Conservation (phyloP, 2,329 filamentous ascomycete species). For the Exophiala sideris region DNA sequence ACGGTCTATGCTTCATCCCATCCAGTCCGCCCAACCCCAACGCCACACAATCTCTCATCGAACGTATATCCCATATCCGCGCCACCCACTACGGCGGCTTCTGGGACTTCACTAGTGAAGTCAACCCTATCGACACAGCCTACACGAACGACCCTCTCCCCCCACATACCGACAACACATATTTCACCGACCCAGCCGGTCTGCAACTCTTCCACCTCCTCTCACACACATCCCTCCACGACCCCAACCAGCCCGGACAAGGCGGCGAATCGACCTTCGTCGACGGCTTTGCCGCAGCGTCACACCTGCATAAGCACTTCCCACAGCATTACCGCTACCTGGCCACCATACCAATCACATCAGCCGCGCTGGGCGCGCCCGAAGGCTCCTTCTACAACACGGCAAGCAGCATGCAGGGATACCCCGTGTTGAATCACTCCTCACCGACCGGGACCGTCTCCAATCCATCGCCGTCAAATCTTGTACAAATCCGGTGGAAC, state of each 20-base stretch:
- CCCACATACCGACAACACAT: slow-evolving; percentile 91
- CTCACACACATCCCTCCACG: slow-evolving; percentile 58
- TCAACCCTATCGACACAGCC: slow-evolving; percentile 82
- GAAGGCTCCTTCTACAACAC: slow-evolving; percentile 63
- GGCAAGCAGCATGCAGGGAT: slow-evolving; percentile 47
- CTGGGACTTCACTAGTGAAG: slow-evolving; percentile 85
- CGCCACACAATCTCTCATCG: slow-evolving; percentile 70
- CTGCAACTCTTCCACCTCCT: slow-evolving; percentile 91
- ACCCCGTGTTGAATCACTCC: slow-evolving; percentile 68
- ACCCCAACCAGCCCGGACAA: slow-evolving; percentile 37
- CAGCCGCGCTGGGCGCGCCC: slow-evolving; percentile 82
- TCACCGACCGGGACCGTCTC: slow-evolving; percentile 1
- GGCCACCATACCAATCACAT: slow-evolving; percentile 58
- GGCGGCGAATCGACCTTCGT: slow-evolving; percentile 81
- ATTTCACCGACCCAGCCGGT: slow-evolving; percentile 88
- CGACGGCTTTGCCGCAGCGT: slow-evolving; percentile 76
- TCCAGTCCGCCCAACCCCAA: slow-evolving; percentile 46
- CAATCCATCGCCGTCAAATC: slow-evolving; percentile 32
- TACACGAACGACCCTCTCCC: slow-evolving; percentile 82
- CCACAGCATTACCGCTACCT: slow-evolving; percentile 58
- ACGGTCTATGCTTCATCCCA: slow-evolving; percentile 25
- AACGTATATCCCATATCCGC: slow-evolving; percentile 80
- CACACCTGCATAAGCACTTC: slow-evolving; percentile 54
- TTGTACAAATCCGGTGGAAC: slow-evolving; percentile 82
- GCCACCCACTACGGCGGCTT: slow-evolving; percentile 87